Conservation (phyloP, 768 basidiomycete genomes). For the Russula dissimulans region DNA sequence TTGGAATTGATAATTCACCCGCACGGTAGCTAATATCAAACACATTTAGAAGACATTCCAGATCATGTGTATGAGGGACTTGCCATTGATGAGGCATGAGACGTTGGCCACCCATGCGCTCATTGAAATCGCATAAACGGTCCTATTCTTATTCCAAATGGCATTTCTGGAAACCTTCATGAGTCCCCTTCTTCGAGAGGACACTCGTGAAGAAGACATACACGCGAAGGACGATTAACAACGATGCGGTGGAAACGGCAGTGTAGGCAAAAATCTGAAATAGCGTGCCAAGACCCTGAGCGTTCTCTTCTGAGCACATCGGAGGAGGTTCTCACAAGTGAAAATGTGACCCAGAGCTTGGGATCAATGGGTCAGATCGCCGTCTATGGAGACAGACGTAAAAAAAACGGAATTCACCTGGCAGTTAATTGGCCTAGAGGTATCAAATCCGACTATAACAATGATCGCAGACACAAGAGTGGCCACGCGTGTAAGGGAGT, state of each 20-base stretch:
- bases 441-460: background rate
- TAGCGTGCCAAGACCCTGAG: no score
- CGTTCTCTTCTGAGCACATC: background rate
- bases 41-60: background rate
- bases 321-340: background rate
- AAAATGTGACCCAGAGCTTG: background rate
- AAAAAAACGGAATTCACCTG: background rate
- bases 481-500: background rate
- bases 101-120: background rate
- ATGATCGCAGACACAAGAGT: background rate
- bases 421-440: background rate
- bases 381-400: background rate
- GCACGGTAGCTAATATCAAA: background rate
- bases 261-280: background rate
- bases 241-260: background rate
- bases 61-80: background rate
- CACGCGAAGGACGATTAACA: background rate
- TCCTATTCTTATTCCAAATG: background rate
- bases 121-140: background rate
- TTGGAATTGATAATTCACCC: background rate
- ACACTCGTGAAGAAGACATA: background rate
- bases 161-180: background rate
- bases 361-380: background rate
- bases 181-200: background rate
- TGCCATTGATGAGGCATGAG: background rate